Evolutionary conservation across 2,329 filamentous ascomycete genomes (phyloP).

Genomic region (Raffaelea deltoideospora): DNA sequence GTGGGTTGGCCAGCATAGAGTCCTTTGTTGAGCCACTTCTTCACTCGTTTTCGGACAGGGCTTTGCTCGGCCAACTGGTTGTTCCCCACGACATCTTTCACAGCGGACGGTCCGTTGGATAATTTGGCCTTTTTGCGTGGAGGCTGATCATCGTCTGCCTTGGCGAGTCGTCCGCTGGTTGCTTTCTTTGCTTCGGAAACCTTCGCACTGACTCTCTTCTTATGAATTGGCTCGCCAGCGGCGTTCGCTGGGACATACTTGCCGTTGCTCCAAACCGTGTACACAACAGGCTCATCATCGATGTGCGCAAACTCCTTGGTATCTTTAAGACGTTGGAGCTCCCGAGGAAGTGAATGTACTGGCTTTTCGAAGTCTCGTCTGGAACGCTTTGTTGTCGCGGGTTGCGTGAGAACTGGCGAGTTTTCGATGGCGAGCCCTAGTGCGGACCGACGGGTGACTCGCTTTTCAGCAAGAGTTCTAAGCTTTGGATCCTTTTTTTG

Average conservation of each 20-base stretch:
- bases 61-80: too few relatives aligned
- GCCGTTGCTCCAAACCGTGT: slow-evolving; percentile 50
- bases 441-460: slow-evolving; percentile 30
- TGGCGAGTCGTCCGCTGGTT: background rate
- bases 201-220: slow-evolving; percentile 12
- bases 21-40: slow-evolving; percentile 70
- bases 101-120: too few relatives aligned
- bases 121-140: slow-evolving; percentile 10
- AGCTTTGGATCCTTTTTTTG: background rate
- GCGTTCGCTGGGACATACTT: slow-evolving; percentile 34
- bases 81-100: too few relatives aligned
- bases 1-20: slow-evolving; percentile 71
- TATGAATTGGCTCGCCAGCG: slow-evolving; percentile 19
- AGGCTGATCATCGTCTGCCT: slow-evolving; percentile 11
- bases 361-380: slow-evolving; percentile 25
- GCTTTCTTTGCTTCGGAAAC: too few relatives aligned
- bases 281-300: slow-evolving; percentile 39
- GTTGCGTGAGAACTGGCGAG: too few relatives aligned
- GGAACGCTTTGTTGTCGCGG: slow-evolving; percentile 46
- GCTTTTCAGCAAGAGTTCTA: slow-evolving; percentile 10
- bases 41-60: too few relatives aligned
- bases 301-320: slow-evolving; percentile 47
- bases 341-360: slow-evolving; percentile 21
- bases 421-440: too few relatives aligned
- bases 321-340: slow-evolving; percentile 44